A percentile compares a stretch with the other conserved stretches of the same genome.
These are phyloP conservation scores for Orobanche coerulescens DNA, from an alignment of 257 asterid genomes.

Conservation along the genomic window DNA sequence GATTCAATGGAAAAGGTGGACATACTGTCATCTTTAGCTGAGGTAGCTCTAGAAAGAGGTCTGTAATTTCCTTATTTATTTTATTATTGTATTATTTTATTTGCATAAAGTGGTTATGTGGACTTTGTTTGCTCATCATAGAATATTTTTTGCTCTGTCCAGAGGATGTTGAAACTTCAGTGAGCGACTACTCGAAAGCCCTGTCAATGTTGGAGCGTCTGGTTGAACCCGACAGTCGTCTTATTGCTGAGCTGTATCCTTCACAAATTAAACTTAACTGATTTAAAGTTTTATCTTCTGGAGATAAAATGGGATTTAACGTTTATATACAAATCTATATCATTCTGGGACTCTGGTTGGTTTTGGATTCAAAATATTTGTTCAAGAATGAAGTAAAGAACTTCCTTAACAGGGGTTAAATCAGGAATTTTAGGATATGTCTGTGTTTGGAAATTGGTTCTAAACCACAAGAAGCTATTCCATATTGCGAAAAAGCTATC, in stretches of 20 bases:
- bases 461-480: constrained; percentile 72
- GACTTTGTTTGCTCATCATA: constrained; percentile 14
- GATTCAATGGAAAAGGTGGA: constrained; percentile 91
- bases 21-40: constrained; percentile 86
- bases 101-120: neutral
- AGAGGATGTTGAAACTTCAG: constrained; percentile 99
- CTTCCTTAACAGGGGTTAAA: constrained; percentile 40
- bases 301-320: neutral
- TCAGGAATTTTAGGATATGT: constrained; percentile 83
- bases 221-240: constrained; percentile 89
- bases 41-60: constrained; percentile 98
- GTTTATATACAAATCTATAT: neutral
- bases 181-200: constrained; percentile 84
- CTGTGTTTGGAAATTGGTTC: constrained; percentile 91
- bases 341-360: neutral
- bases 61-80: constrained; percentile 16
- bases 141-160: constrained; percentile 21
- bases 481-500: constrained; percentile 66
- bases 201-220: constrained; percentile 70
- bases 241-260: constrained; percentile 93
- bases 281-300: neutral
- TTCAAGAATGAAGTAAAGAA: neutral
- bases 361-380: neutral
- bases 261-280: constrained; percentile 7
- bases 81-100: neutral